A percentile compares a stretch with the other conserved stretches of the same genome.
These are phyloP conservation scores for Neurospora sp. DNA, from an alignment of 495 filamentous ascomycete species.

Conservation along the genomic window DNA sequence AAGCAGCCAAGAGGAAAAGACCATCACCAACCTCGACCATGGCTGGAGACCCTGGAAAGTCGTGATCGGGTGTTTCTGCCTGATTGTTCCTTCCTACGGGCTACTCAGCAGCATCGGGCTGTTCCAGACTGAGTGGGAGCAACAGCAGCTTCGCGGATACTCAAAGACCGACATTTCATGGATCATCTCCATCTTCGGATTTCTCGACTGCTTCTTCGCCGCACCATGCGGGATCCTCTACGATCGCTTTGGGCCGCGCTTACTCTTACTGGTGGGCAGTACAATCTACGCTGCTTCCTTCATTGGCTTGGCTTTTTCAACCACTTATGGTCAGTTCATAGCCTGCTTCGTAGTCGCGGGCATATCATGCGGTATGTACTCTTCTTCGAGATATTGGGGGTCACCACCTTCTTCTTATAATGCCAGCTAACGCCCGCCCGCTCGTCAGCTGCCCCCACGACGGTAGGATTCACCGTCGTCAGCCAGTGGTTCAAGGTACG, in stretches of 20 bases:
- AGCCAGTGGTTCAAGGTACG: slow-evolving; percentile 19
- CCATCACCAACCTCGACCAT: neutral
- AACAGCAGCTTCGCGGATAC: slow-evolving; percentile 9
- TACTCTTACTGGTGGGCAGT: slow-evolving; percentile 12
- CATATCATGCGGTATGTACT: slow-evolving; percentile 10
- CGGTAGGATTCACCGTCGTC: slow-evolving; percentile 15
- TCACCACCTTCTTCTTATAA: neutral
- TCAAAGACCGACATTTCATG: slow-evolving; percentile 15
- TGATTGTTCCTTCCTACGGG: slow-evolving; percentile 18
- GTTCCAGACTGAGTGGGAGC: slow-evolving; percentile 20
- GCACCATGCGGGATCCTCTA: slow-evolving; percentile 12
- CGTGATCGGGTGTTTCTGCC: slow-evolving; percentile 17
- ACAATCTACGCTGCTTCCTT: slow-evolving; percentile 13
- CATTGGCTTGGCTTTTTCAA: slow-evolving; percentile 16
- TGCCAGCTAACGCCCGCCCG: neutral
- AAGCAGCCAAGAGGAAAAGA: neutral
- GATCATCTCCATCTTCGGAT: slow-evolving; percentile 24
- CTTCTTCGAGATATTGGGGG: neutral
- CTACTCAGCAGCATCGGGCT: slow-evolving; percentile 21
- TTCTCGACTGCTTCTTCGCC: slow-evolving; percentile 16
- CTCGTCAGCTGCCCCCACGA: slow-evolving; percentile 14
- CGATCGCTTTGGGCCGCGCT: slow-evolving; percentile 10
- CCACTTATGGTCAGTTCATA: slow-evolving; percentile 18
- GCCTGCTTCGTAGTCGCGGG: slow-evolving; percentile 18
- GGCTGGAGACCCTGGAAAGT: slow-evolving; percentile 17